Base-by-base conservation (phyloP, 2,329 filamentous ascomycete genomes). In the Alternaria triticimaculans region DNA sequence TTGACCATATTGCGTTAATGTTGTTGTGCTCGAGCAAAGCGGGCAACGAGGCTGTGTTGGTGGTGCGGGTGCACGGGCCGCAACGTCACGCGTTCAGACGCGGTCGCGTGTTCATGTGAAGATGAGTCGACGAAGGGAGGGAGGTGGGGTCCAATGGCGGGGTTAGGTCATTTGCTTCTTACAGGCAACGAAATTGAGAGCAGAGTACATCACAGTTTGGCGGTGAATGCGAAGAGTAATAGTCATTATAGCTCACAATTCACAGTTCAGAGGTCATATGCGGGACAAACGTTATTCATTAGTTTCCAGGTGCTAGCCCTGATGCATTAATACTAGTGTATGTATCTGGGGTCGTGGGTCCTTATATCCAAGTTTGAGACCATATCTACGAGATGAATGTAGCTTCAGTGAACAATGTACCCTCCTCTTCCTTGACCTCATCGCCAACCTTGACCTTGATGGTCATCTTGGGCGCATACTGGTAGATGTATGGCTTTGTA, bases 401-500 rank as follows among this genome's bases (percentile, higher is more conserved):
- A 3, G 96, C 94, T 83, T 99, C 96, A 61, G 88, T 89, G 82
- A 96, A 97, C 58, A 97, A 82, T 50, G 82, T 84, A 51, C 96
- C 96, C 76, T 94, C 85, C 80, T 98, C 95, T 18, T 86, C 84
- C 65, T 89, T 87, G 74, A 94, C 91, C 73, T 92, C 86, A 62
- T 94, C 94, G 53, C 92, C 94, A 67, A 95, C 86, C 82, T 94
- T 96, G 72, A 99, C 76, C 85, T 96, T 95, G 71, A 99, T 83
- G 15, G 87, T 88, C 61, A 93, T 86, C 74, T 88, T 88, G 62
- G 92, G 91, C 18, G 86, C 86, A 81, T 90, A 98, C 91, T 97
- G 96, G 83, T 97, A 99, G 74, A 99, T 98, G 81, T 97, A 99
- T 6, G 96, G 96, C 84, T 94, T 96, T 26, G 96, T 97, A 66